A percentile compares a stretch with the other conserved stretches of the same genome.
Conservation (phyloP, 2,329 filamentous ascomycete genomes). For the Eutypa lata region DNA sequence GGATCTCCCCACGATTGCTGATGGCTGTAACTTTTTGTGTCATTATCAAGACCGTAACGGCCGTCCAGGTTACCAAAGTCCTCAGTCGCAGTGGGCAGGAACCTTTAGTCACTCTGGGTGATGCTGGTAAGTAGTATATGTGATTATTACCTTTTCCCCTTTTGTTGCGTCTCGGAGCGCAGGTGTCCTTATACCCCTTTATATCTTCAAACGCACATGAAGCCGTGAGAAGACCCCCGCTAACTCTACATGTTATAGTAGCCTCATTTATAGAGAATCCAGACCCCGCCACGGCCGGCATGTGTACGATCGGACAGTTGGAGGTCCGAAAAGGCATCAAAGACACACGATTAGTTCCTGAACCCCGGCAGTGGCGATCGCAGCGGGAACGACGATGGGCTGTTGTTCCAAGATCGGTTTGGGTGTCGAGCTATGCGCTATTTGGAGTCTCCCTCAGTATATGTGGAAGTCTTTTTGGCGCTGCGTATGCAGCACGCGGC, state of each 20-base stretch:
- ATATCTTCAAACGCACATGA: no score
- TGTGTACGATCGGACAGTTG: constrained; percentile 14
- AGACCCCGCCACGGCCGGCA: constrained; percentile 36
- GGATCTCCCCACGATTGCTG: constrained; percentile 15
- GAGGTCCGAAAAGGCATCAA: constrained; percentile 7
- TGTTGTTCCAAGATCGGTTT: constrained; percentile 11
- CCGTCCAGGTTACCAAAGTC: constrained; percentile 29
- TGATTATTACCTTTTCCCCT: no score
- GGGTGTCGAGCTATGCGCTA: constrained; percentile 15
- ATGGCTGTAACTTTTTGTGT: constrained; percentile 25
- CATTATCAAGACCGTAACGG: constrained; percentile 37
- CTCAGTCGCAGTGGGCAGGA: constrained; percentile 33
- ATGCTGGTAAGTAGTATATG: constrained; percentile 27
- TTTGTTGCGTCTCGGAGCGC: no score
- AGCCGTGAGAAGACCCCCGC: no score
- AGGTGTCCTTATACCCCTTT: no score
- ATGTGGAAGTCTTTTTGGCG: constrained; percentile 1
- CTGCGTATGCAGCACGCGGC: not conserved
- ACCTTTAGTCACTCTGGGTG: constrained; percentile 49
- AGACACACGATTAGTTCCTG: constrained; percentile 1
- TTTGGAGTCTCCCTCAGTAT: constrained; percentile 9
- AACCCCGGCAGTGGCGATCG: constrained; percentile 9
- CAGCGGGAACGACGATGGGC: constrained; percentile 5
- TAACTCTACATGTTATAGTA: constrained; percentile 18
- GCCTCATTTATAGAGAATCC: constrained; percentile 45